A percentile compares a stretch with the other conserved stretches of the same genome.
Evolutionary conservation across 371 early-diverging fungal species (phyloP).

Genomic region (Mucor velutinosus): DNA sequence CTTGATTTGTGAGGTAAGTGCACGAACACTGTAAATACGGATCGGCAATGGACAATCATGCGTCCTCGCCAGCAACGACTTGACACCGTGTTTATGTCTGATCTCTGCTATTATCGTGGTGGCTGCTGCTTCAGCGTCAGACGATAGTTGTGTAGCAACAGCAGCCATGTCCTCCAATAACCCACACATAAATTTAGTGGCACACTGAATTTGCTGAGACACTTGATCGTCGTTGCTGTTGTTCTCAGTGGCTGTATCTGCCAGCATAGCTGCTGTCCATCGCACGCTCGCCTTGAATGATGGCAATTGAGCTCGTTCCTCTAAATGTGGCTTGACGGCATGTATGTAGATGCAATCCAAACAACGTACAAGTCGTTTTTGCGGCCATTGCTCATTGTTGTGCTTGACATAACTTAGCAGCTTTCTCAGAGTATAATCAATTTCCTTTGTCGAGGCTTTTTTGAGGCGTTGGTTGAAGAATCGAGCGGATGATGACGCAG

Average conservation of each 20-base stretch:
- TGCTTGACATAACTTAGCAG: constrained; percentile 9
- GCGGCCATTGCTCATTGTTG: constrained; percentile 9
- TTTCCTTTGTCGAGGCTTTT: constrained; percentile 9
- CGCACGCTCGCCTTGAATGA: constrained; percentile 9
- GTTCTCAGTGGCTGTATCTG: not conserved
- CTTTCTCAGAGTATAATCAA: constrained; percentile 13
- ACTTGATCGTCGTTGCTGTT: not conserved
- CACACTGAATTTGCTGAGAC: not conserved
- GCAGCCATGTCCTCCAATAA: not conserved
- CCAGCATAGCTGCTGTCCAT: not conserved
- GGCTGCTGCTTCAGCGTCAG: not conserved
- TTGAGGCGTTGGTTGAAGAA: not conserved
- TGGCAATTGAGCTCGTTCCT: not conserved
- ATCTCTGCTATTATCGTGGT: not conserved
- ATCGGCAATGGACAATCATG: not conserved
- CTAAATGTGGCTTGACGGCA: not conserved
- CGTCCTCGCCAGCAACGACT: not conserved
- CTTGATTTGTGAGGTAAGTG: not conserved
- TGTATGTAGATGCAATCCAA: constrained; percentile 11
- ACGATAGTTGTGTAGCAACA: not conserved
- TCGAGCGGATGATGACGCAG: not conserved
- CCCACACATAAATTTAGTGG: not conserved
- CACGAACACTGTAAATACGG: not conserved
- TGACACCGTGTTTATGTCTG: not conserved
- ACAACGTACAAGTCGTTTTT: constrained; percentile 17